Evolutionary conservation across 805 yeast species (phyloP), one percentile per base, ranked within the genome.

Genomic region (Ascoidea tarda): DNA sequence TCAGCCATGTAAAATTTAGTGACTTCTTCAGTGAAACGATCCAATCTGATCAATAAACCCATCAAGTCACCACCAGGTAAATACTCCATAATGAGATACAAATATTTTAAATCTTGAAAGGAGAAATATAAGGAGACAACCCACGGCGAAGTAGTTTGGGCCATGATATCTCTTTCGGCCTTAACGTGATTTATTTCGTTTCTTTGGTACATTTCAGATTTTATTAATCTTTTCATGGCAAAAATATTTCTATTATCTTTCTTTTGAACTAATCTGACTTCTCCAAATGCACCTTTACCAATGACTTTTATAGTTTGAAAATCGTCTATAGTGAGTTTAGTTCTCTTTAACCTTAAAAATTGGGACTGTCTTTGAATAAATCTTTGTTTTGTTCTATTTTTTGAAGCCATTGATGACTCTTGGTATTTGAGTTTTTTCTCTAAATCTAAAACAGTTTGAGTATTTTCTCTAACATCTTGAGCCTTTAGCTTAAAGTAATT

Each of bases 201-300:
- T 63, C 87, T 89, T 62, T 87, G 86, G 68, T 85, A 89, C 95
- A 93, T 89, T 68, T 93, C 99, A 51, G 85, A 77, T 67, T 87
- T 93, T 63, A 84, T 75, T 62, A 84, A 76, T 4, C 96, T 90
- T 69, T 89, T 89, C 99, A 87, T 93, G 50, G 96, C 96, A 70
- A 82, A 89, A 44, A 86, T 90, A 68, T 86, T 84, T 60, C 96
- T 96, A 0, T 93, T 84, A 67, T 93, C 99, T 51, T 73, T 75
- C 72, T 90, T 91, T 63, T 93, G 97, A 12, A 93, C 98, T 52
- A 93, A 72, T 57, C 97, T 77, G 44, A 93, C 99, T 63, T 89
- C 97, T 56, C 99, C 99, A 70, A 93, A 93, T 0, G 99, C 96
- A 57, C 99, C 99, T 66, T 93, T 93, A 50, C 99, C 99, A 58